These are phyloP conservation scores for Pleurotus cornucopiae DNA, from an alignment of 768 basidiomycete species.

Conservation along the genomic window DNA sequence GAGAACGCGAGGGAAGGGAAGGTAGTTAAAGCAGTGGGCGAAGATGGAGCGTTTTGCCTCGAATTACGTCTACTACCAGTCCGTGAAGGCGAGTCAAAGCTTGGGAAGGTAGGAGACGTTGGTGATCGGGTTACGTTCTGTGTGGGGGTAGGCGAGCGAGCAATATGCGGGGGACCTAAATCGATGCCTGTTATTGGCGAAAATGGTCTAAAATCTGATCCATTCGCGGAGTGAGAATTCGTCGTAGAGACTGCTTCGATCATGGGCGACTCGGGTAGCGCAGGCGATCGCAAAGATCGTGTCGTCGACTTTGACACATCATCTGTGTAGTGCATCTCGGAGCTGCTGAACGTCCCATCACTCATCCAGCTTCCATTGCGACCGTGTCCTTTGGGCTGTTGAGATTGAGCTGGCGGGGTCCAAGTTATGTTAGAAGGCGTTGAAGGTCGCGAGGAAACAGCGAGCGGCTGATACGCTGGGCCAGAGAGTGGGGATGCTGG, in stretches of 20 bases:
- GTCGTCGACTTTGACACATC: conserved; percentile 38
- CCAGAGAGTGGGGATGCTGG: conserved; percentile 72
- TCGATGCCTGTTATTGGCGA: conserved; percentile 51
- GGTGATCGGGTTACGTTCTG: conserved; percentile 52
- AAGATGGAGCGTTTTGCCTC: conserved; percentile 45
- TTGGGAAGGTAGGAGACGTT: conserved; percentile 45
- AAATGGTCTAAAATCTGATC: conserved; percentile 33
- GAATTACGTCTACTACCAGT: conserved; percentile 48
- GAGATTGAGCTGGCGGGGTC: conserved; percentile 32
- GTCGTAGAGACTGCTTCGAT: conserved; percentile 30
- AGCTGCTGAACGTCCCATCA: conserved; percentile 27
- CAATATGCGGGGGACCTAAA: conserved; percentile 39
- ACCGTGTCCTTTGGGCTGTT: conserved; percentile 35
- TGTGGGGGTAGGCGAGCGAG: conserved; percentile 67
- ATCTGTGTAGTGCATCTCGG: conserved; percentile 25
- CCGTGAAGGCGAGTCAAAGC: conserved; percentile 33
- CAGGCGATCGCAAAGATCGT: conserved; percentile 52
- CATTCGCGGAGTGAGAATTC: conserved; percentile 23
- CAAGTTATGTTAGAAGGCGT: conserved; percentile 78
- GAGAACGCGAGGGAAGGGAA: conserved; percentile 64
- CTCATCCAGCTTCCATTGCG: conserved; percentile 59
- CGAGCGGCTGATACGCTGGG: conserved; percentile 55
- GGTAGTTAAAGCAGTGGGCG: conserved; percentile 47
- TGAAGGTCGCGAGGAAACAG: conserved; percentile 57
- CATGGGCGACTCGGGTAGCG: conserved; percentile 56